Base-by-base conservation (phyloP, 2,329 filamentous ascomycete genomes). In the Alternaria alternata region DNA sequence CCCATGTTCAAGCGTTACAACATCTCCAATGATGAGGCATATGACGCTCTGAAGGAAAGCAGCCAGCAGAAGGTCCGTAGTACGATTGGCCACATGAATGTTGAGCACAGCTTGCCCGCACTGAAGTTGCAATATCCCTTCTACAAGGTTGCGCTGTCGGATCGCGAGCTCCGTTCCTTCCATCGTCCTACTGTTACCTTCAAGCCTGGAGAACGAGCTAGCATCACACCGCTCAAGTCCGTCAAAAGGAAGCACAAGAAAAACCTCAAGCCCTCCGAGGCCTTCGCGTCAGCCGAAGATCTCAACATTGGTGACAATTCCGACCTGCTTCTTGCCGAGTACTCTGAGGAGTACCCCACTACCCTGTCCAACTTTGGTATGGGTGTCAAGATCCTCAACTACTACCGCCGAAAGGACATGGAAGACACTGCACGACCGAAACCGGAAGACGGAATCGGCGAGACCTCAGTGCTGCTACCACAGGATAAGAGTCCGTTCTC, bases 401-500 rank as follows among this genome's bases (percentile, higher is more conserved):
- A 98, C 79, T 97, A 97, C 76, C 91, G 93, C 39, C 89, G 94
- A 60, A 93, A 93, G 72, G 91, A 93, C 51, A 74, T 74, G 74
- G 92, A 96, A 46, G 92, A 95, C 62, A 87, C 88, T 49, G 85
- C 87, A 53, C 86, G 92, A 1, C 91, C 92, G 1, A 96, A 93
- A 81, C 78, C 85, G 61, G 93, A 96, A 4, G 69, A 72, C 52
- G 69, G 69, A 18, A 86, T 99, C 63, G 95, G 95, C 59, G 95
- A 99, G 80, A 91, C 92, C 3, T 90, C 91, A 48, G 89, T 97
- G 14, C 85, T 99, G 34, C 85, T 97, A 32, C 93, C 93, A 2
- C 94, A 99, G 75, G 95, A 99, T 79, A 92, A 94, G 73, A 98
- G 94, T 46, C 95, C 95, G 0, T 99, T 99, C 77, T 92, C 93